Conservation (phyloP, 2,329 filamentous ascomycete genomes). For the Tolypocladium album region DNA sequence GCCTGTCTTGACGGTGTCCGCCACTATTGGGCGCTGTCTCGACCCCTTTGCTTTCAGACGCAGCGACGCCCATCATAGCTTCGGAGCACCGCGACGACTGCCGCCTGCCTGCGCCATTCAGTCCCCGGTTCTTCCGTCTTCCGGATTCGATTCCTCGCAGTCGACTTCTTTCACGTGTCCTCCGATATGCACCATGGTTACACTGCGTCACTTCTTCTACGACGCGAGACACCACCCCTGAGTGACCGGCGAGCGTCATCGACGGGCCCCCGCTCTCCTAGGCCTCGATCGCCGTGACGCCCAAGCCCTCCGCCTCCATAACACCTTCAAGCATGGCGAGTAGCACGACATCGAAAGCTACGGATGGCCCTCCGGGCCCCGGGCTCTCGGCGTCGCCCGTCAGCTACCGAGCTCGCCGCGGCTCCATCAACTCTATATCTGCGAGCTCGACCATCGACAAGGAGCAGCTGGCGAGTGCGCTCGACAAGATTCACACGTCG, state of each 20-base stretch:
- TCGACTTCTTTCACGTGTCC: background rate
- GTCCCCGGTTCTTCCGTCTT: background rate
- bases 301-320: conserved; percentile 5
- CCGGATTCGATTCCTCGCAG: background rate
- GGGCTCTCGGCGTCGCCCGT: conserved; percentile 17
- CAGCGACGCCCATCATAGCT: background rate
- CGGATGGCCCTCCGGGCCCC: conserved; percentile 16
- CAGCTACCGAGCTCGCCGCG: conserved; percentile 22
- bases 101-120: background rate
- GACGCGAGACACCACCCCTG: conserved; percentile 2
- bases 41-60: background rate
- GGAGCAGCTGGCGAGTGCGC: conserved; percentile 63
- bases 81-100: background rate
- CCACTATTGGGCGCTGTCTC: background rate
- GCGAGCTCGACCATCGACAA: conserved; percentile 41
- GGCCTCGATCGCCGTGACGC: background rate
- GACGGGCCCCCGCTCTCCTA: background rate
- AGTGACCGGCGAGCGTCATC: background rate
- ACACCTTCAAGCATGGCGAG: conserved; percentile 14
- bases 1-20: background rate
- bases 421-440: conserved; percentile 30
- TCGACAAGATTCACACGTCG: conserved; percentile 80
- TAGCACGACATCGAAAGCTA: conserved; percentile 17
- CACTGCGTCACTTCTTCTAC: background rate
- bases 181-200: conserved; percentile 4